Percentiles rank a stretch among this genome's conserved stretches.
Evolutionary conservation across 106 monocot genomes (phyloP).

Genomic region (Phalaenopsis aphrodite): DNA sequence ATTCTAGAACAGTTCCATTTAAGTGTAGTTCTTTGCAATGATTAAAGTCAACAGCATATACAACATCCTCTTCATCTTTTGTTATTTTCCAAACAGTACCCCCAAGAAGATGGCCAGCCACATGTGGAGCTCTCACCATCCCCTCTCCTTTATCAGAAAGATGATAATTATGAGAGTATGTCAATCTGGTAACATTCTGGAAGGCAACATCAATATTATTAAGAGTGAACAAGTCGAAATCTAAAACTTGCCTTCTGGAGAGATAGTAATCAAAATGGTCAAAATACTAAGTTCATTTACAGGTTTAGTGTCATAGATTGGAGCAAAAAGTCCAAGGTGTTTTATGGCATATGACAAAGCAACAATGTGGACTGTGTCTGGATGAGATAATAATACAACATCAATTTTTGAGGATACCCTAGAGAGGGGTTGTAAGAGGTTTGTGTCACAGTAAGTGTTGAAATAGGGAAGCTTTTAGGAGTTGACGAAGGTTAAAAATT

Average conservation of each 20-base stretch:
- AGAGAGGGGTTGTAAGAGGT: no score
- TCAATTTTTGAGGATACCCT: constrained; percentile 77
- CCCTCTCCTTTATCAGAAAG: constrained; percentile 95
- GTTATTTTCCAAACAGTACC: constrained; percentile 98
- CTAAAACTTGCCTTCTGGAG: constrained; percentile 31
- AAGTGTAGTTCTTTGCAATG: constrained; percentile 95
- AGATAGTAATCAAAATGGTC: constrained; percentile 91
- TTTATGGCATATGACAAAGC: constrained; percentile 93
- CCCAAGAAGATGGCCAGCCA: constrained; percentile 94
- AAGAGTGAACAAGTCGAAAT: constrained; percentile 57
- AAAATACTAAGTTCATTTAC: constrained; percentile 79
- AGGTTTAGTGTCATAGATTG: constrained; percentile 84
- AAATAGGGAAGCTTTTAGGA: no score
- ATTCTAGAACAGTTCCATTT: constrained; percentile 96
- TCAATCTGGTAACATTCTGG: constrained; percentile 84
- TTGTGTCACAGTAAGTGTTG: no score
- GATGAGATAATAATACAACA: constrained; percentile 83
- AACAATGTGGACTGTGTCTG: constrained; percentile 82
- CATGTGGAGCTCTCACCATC: constrained; percentile 96
- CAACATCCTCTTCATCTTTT: constrained; percentile 98
- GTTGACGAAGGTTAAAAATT: no score
- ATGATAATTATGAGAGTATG: constrained; percentile 90
- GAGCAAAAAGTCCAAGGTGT: constrained; percentile 79
- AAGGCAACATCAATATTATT: constrained; percentile 93
- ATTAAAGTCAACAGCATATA: constrained; percentile 99